These are phyloP conservation scores for Multifurca ochricompacta DNA, from an alignment of 768 basidiomycete genomes.

Conservation along the genomic window DNA sequence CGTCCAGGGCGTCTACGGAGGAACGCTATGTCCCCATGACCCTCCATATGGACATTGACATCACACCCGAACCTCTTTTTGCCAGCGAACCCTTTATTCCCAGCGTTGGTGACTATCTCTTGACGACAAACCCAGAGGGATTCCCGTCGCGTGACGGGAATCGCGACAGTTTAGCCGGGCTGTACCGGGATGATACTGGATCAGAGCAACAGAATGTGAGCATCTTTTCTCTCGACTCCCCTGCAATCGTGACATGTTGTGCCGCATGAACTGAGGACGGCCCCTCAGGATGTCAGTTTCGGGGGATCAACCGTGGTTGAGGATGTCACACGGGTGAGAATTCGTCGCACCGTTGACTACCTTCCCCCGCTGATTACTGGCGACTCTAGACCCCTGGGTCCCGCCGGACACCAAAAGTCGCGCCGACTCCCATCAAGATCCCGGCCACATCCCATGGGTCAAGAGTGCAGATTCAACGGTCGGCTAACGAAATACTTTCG, in stretches of 20 bases:
- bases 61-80: constrained; percentile 11
- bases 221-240: not conserved
- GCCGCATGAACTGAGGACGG: not conserved
- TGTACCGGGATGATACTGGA: not conserved
- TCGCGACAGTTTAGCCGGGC: not conserved
- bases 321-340: not conserved
- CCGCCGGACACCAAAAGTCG: constrained; percentile 1
- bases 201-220: not conserved
- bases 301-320: not conserved
- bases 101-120: not conserved
- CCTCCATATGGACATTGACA: constrained; percentile 9
- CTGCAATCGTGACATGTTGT: not conserved
- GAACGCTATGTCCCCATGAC: not conserved
- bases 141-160: not conserved
- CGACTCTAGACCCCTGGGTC: not conserved
- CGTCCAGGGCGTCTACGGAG: not conserved
- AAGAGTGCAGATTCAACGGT: constrained; percentile 13
- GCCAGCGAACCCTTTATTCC: not conserved
- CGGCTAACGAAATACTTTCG: not conserved
- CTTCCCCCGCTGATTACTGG: not conserved
- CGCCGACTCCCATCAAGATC: constrained; percentile 17
- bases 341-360: not conserved
- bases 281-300: not conserved
- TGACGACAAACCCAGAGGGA: not conserved
- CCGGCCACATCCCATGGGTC: not conserved